Evolutionary conservation across 805 yeast species (phyloP), one percentile per base, ranked within the genome.

Genomic region (Lipomyces yamanashiensis): DNA sequence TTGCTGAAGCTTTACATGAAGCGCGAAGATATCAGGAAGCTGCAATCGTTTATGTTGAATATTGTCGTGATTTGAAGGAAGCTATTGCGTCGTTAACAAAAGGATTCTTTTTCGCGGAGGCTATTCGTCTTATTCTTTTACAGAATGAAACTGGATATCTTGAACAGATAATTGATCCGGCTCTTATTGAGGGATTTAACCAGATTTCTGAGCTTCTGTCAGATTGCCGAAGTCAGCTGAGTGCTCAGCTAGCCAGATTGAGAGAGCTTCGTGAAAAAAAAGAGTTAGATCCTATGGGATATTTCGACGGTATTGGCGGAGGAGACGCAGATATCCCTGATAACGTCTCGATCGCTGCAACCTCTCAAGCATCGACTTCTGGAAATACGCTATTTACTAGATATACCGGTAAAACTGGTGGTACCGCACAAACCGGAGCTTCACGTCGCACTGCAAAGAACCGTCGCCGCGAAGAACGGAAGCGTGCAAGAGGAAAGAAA

Each of bases 371-470:
- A 0, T 90, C 98, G 0, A 90, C 96, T 0, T 55, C 71, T 19
- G 88, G 90, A 36, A 96, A 93, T 44, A 92, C 98, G 0, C 90
- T 92, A 75, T 90, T 91, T 78, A 95, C 99, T 0, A 84, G 96
- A 74, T 95, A 95, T 75, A 95, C 99, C 0, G 99, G 98, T 67
- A 92, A 93, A 76, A 92, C 98, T 0, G 82, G 88, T 0, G 97
- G 97, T 28, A 95, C 99, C 2, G 98, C 98, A 3, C 89, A 89
- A 73, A 95, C 99, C 0, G 98, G 98, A 36, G 98, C 95, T 1
- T 87, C 97, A 0, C 84, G 99, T 76, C 84, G 88, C 72, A 92
- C 99, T 0, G 84, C 96, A 7, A 95, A 95, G 78, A 95, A 95
- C 76, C 85, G 87, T 69, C 89, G 97, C 75, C 85, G 99, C 69